phyloP scores from a whole-genome alignment of 129 eudicot genomes.

The Ambrosia trifida region DNA sequence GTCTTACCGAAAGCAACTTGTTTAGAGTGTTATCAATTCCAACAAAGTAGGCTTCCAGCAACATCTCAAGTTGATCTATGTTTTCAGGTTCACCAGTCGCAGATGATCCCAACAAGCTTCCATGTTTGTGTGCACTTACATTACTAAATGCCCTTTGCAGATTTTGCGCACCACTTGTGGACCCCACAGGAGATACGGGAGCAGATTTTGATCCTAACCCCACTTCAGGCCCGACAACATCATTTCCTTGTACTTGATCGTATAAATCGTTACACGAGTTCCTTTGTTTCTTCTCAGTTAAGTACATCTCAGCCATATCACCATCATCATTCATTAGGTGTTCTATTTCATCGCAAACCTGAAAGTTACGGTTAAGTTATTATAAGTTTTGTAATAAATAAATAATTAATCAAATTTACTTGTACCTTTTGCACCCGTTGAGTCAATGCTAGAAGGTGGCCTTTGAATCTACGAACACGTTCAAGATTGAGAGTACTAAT shows the following conservation, averaged over 20 bases:
- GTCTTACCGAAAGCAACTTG: constrained; percentile 85
- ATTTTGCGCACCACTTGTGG: constrained; percentile 44
- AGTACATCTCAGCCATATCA: constrained; percentile 99
- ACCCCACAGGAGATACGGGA: constrained; percentile 89
- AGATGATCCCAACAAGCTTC: constrained; percentile 76
- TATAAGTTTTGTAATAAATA: not conserved
- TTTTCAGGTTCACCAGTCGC: constrained; percentile 69
- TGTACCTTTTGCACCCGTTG: constrained; percentile 98
- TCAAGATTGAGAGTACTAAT: constrained; percentile 92
- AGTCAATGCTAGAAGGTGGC: constrained; percentile 89
- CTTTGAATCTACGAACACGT: constrained; percentile 96
- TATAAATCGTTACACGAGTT: constrained; percentile 50
- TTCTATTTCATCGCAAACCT: constrained; percentile 98
- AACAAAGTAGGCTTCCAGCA: constrained; percentile 96
- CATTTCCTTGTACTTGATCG: constrained; percentile 45
- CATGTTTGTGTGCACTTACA: constrained; percentile 75
- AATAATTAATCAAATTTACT: not conserved
- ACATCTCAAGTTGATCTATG: constrained; percentile 98
- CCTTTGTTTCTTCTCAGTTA: constrained; percentile 91
- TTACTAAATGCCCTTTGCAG: constrained; percentile 85
- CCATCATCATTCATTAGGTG: constrained; percentile 99
- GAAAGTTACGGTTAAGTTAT: constrained; percentile 20
- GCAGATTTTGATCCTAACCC: constrained; percentile 68
- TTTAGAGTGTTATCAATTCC: constrained; percentile 80
- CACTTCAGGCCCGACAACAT: constrained; percentile 20